These are phyloP conservation scores for Jacaranda mimosifolia DNA, from an alignment of 257 asterid species.

Conservation along the genomic window DNA sequence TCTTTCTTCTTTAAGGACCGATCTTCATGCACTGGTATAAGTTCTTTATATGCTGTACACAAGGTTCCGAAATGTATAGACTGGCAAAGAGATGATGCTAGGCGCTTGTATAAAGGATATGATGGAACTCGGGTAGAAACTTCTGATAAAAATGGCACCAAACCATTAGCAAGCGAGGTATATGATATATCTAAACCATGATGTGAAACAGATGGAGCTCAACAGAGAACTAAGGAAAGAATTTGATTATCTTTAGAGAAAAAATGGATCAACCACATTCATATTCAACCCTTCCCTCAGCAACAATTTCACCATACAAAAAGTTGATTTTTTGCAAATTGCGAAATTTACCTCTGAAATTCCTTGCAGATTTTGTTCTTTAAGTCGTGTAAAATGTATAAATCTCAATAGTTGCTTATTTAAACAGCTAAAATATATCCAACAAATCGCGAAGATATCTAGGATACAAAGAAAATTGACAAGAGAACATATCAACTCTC, in stretches of 20 bases:
- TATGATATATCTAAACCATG: slow-evolving; percentile 9
- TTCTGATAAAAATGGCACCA: slow-evolving; percentile 42
- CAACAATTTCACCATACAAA: not conserved
- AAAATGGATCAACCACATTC: not conserved
- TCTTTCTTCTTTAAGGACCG: slow-evolving; percentile 45
- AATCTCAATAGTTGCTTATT: not conserved
- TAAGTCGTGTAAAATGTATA: not conserved
- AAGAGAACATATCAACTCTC: not conserved
- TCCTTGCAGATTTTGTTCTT: not conserved
- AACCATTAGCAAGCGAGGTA: slow-evolving; percentile 27
- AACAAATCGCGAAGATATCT: not conserved
- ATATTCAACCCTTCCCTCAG: not conserved
- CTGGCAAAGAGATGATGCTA: slow-evolving; percentile 63
- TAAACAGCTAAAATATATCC: not conserved
- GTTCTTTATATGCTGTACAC: slow-evolving; percentile 37
- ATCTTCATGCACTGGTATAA: slow-evolving; percentile 42
- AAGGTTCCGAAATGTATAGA: slow-evolving; percentile 57
- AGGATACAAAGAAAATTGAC: not conserved
- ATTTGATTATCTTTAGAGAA: not conserved
- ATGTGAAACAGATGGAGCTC: not conserved
- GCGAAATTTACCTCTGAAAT: not conserved
- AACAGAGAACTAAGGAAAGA: not conserved
- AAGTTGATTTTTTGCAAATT: not conserved
- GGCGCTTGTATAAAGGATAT: slow-evolving; percentile 78
- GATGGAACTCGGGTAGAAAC: slow-evolving; percentile 59